Evolutionary conservation across 805 yeast species (phyloP), one percentile per base, ranked within the genome.

Genomic region (Pichia ethanolica): DNA sequence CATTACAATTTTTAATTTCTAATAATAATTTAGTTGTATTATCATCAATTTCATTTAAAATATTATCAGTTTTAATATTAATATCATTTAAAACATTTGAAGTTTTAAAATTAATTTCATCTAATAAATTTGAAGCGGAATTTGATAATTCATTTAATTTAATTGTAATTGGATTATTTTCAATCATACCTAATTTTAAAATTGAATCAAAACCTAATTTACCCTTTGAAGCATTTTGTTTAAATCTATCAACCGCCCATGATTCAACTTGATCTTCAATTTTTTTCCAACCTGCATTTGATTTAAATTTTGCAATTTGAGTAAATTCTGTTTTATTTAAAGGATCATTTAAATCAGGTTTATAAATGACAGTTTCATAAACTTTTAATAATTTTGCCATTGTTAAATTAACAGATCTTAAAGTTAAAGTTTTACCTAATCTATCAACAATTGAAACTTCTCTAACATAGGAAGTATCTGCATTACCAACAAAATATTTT

Each of bases 231-330:
- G 98, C 97, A 65, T 91, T 91, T 63, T 87, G 93, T 42, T 82
- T 80, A 66, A 91, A 93, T 63, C 97, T 73, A 60, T 86, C 87
- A 6, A 88, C 84, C 0, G 90, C 79, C 96, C 97, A 91, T 45
- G 89, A 95, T 66, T 91, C 99, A 53, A 91, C 72, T 65, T 86
- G 83, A 61, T 81, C 86, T 64, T 95, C 85, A 5, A 93, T 67
- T 51, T 79, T 75, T 48, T 73, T 68, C 67, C 89, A 75, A 3
- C 84, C 71, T 8, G 89, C 87, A 65, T 82, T 85, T 0, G 98
- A 96, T 2, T 89, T 83, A 57, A 91, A 88, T 55, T 86, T 89
- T 0, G 99, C 99, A 54, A 77, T 80, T 66, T 91, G 99, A 35
- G 70, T 66, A 63, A 90, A 90, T 10, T 70, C 55, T 0, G 98